Evolutionary conservation across 2,329 filamentous ascomycete species (phyloP), one percentile per base, ranked within the genome.

Genomic region (Amesomyces nigricolor): DNA sequence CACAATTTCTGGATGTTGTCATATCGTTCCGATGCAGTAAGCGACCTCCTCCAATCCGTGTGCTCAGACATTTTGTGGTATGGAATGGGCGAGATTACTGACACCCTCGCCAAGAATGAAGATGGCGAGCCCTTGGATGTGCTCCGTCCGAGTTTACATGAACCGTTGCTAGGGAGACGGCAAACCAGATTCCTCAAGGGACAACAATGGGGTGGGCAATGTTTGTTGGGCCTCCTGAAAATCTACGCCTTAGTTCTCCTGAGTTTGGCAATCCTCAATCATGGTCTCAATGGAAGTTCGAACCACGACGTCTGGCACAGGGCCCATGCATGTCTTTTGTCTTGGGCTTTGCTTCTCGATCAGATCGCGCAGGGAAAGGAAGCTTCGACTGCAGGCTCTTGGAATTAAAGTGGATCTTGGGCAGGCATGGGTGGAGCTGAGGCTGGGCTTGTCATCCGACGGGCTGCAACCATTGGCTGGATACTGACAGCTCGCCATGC

Each of bases 1-100:
- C 68, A 85, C 83, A 87, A 74, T 56, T 73, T 78, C 61, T 86
- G 77, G 49, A 89, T 83, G 56, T 77, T 80, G 53, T 80, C 78
- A 67, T 86, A 82, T 54, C 86, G 76, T 51, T 84, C 79, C 11
- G 79, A 75, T 37, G 83, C 83, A 9, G 78, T 77, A 56, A 87
- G 68, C 2, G 70, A 69, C 19, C 67, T 66, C 63, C 73, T 78
- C 83, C 83, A 86, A 35, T 69, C 67, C 54, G 17, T 61, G 50
- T 49, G 54, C 54, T 47, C 68, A 46, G 56, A 56, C 63, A 64
- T 67, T 4, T 39, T 45, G 35, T 40, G 17, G 16, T 26, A 3
- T 38, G 11, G 10, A 26, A 9, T 16, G 35, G 17, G 17, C 29
- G 40, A 52, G n/a, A 17, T 19, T 8, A 39, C 26, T 50, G 40